phyloP scores from a whole-genome alignment of 2,329 filamentous ascomycete species.

The Trichophyton simii region DNA sequence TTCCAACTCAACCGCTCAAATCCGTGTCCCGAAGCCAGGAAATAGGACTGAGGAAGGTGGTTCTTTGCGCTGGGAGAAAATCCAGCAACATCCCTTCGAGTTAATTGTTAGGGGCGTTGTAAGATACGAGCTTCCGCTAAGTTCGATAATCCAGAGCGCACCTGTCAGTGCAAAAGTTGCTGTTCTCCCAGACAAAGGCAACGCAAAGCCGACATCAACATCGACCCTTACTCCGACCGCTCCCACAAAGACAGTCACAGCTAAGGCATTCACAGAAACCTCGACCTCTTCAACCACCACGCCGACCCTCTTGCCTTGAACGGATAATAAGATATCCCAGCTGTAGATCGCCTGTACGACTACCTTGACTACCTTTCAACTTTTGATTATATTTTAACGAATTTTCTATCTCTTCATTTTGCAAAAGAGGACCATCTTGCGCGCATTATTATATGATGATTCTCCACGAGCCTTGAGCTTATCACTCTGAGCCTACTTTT shows the following conservation, averaged over 20 bases:
- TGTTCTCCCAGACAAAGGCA: conserved; percentile 25
- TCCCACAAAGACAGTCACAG: background rate
- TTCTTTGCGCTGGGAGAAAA: conserved; percentile 75
- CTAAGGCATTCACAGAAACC: background rate
- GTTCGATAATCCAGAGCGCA: conserved; percentile 41
- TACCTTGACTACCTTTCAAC: background rate
- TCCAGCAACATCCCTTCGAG: conserved; percentile 84
- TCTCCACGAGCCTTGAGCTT: background rate
- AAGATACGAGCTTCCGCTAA: conserved; percentile 60
- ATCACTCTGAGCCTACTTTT: background rate
- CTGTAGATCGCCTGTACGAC: background rate
- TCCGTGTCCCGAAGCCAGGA: conserved; percentile 69
- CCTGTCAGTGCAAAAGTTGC: conserved; percentile 32
- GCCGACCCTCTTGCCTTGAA: background rate
- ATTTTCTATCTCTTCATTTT: conserved; percentile 1
- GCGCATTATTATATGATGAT: background rate
- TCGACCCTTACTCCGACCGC: background rate
- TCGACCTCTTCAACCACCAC: background rate
- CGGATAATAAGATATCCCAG: background rate
- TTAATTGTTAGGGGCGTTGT: conserved; percentile 83
- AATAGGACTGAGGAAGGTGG: conserved; percentile 78
- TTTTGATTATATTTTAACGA: background rate
- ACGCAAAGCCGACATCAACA: background rate
- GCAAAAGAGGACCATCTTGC: background rate
- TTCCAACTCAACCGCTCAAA: conserved; percentile 65